Base-by-base conservation (phyloP, 1,284 basidiomycete genomes). In the Melampsora larici-populina region DNA sequence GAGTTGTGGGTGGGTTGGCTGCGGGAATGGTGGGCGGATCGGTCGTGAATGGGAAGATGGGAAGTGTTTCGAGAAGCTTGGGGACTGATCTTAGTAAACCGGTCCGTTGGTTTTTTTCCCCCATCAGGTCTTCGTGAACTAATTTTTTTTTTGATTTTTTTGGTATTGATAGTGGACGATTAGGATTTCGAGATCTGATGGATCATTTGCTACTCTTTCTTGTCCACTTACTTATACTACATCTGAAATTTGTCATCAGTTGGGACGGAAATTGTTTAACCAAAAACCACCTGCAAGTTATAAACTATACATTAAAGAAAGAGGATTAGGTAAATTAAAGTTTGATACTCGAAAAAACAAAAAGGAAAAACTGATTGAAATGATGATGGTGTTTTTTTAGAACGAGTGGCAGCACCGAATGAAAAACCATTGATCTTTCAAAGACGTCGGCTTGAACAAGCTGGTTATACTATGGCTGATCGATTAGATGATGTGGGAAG, bases 371-470 rank as follows among this genome's bases (percentile, higher is more conserved):
- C 36, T 11, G 11, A 40, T 6, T 40, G 36, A 11, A 40, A 6
- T 40, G 36, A 11, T 40, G 4, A 4, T 36, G 65, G 43, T 67
- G 66, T 58, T 79, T 26, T 51, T 62, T 60, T 40, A 94, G 94
- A 97, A 82, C 90, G 94, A 15, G 86, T 93, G 58, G 85, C 97
- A 74, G 89, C 89, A 6, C 88, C 89, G 18, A 90, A 89, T 0
- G 97, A 99, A 83, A 88, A 89, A 77, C 96, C 96, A 0, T 89
- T 94, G 0, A 88, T 90, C 70, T 92, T 97, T 79, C 91, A 97
- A 64, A 88, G 91, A 67, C 88, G 93, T 66, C 88, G 94, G 68
- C 86, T 99, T 70, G 89, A 92, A 80, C 93, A 97, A 83, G 93
- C 94, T 7, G 97, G 97, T 0, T 97, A 95, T 82, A 92, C 91